Evolutionary conservation across 306 rosid genomes (phyloP).

Genomic region (Parietaria judaica): DNA sequence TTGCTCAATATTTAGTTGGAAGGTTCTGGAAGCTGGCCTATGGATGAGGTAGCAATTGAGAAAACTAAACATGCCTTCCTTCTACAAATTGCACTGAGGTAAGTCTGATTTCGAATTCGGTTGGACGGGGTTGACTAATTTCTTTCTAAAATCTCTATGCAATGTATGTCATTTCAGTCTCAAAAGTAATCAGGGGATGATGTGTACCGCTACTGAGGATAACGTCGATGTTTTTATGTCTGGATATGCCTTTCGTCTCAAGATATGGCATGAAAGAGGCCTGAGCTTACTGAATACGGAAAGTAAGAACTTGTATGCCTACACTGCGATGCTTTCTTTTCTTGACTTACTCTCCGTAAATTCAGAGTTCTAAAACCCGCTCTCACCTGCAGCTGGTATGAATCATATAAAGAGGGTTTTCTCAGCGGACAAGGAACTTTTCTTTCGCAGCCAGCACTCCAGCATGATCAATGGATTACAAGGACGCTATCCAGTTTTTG

Average conservation of each 20-base stretch:
- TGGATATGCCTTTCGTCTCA: conserved; percentile 90
- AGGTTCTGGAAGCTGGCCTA: conserved; percentile 99
- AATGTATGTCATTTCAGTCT: conserved; percentile 57
- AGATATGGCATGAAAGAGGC: conserved; percentile 92
- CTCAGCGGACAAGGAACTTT: conserved; percentile 56
- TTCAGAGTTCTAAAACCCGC: conserved; percentile 19
- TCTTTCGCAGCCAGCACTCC: conserved; percentile 70
- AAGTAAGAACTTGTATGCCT: conserved; percentile 32
- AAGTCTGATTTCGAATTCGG: conserved; percentile 10
- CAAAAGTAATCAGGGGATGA: conserved; percentile 62
- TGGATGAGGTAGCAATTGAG: conserved; percentile 82
- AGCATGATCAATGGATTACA: conserved; percentile 89
- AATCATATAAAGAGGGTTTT: conserved; percentile 45
- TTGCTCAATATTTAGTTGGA: conserved; percentile 50
- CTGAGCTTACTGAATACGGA: conserved; percentile 58
- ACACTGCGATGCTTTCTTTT: background rate
- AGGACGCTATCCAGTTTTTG: conserved; percentile 61
- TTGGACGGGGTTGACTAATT: conserved; percentile 12
- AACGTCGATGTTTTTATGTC: conserved; percentile 65
- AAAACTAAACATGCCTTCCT: conserved; percentile 87
- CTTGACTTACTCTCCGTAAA: conserved; percentile 10
- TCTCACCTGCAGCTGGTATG: conserved; percentile 46
- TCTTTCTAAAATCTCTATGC: conserved; percentile 19
- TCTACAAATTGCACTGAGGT: conserved; percentile 88
- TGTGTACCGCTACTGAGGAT: conserved; percentile 67